Evolutionary conservation across 257 asterid species (phyloP), one percentile per base, ranked within the genome.

Genomic region (Solanum medicagineum): DNA sequence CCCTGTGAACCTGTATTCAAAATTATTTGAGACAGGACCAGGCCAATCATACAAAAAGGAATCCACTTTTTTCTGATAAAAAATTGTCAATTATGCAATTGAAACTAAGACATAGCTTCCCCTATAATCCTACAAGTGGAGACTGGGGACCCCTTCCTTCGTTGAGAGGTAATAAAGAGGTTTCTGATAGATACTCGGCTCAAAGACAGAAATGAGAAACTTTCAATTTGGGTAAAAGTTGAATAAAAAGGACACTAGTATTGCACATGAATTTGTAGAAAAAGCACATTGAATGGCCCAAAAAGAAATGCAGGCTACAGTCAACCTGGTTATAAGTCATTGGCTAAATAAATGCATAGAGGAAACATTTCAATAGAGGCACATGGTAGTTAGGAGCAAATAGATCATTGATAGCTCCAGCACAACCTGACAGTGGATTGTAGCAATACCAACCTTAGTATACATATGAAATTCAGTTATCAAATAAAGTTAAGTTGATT

Each of bases 1-100:
- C 4, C 94, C 93, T 11, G 86, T 32, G 87, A 94, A 96, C 89
- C 99, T 96, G 94, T 84, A 88, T 68, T 40, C 16, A 74, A 63
- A 86, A 70, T 73, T 74, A 74, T 54, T 65, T 26, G 40, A 80
- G 55, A 71, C n/a, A 13, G 69, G 15, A 80, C 45, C 47, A 42
- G 32, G 60, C 70, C 62, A 22, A 66, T 81, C 65, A 57, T 51
- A 22, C 13, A 10, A 87, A 68, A 47, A 53, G 45, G 68, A 49
- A 80, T 55, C 53, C 47, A 12, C 51, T 26, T 62, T 32, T 15
- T 63, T n/a, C 63, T 69, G 0, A 4, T 10, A 60, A 54, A 73
- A 79, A 65, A 5, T 4, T 12, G n/a, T 32, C 75, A n/a, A 68
- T n/a, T 81, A 80, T 51, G 79, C 60, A 56, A 45, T 81, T 47